Base-by-base conservation (phyloP, 768 basidiomycete genomes). In the Auriculariales sp. region DNA sequence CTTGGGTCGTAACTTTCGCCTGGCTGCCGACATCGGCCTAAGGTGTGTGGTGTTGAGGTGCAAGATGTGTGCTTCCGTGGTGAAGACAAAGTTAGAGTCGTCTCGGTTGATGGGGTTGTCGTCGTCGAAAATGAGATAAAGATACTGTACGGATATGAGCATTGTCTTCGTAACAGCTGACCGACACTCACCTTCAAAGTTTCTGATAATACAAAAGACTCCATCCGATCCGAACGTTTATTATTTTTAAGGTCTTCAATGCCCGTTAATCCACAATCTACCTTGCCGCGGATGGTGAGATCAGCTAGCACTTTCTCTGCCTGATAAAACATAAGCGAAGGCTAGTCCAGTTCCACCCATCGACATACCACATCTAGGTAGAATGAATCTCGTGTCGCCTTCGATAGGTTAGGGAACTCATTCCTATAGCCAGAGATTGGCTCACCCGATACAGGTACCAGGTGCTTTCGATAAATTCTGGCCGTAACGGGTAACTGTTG, bases 401-500 rank as follows among this genome's bases (percentile, higher is more conserved):
- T 57, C 42, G n/a, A 9, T 34, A 42, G 44, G 12, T 49, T 24
- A 51, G n/a, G n/a, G 39, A 22, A 4, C 25, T 3, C 25, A 19
- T 10, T 14, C n/a, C 10, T 6, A 32, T 28, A 22, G n/a, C 6
- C 48, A 27, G 27, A 30, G 28, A 27, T 9, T 39, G 22, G 63
- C 77, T 54, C 56, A 85, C 89, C 47, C 86, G 75, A 59, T 95
- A 97, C 15, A 98, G 70, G 65, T 93, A 95, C 81, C 92, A 93
- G 4, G 90, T 99, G 19, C 87, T 91, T 65, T 99, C 95, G 50
- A 95, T 76, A 57, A 95, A 93, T 65, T 99, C 94, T 32, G 88
- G 88, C 48, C 88, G 72, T 50, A 90, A 67, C 11, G 88, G 87
- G 54, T 88, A 90, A 55, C 86, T 83, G 57, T 76, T 70, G 24